Base-by-base conservation (phyloP, 2,329 filamentous ascomycete genomes). In the Colletotrichum lindemuthianum region DNA sequence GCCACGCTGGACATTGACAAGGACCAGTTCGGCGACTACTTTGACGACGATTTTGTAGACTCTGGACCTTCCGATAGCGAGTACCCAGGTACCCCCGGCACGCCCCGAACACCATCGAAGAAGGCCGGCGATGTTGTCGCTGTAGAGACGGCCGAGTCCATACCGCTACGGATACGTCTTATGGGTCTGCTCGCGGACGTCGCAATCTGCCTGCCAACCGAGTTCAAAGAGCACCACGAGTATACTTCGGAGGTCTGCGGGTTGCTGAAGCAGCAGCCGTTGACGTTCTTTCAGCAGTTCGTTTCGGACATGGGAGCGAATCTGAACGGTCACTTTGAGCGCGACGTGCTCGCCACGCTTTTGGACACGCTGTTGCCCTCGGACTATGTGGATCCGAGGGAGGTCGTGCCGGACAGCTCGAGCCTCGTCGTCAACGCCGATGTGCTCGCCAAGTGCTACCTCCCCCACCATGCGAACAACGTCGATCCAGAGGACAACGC, bases 401-500 rank as follows among this genome's bases (percentile, higher is more conserved):
- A 78, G 11, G 74, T 80, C 37, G 76, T 81, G 67, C 70, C 64
- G 3, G 70, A 65, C 6, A 77, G 78, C 41, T 70, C 69, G 1
- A 75, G 76, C 16, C 77, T 81, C 24, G 72, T 74, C 4, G 71
- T 87, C 47, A 82, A 82, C 6, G 71, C 76, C 24, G 70, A 69
- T 7, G 83, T 87, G 67, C 73, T 88, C 45, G 78, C 83, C 71
- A 73, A 80, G 47, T 89, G 88, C 70, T 94, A 88, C 73, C 82
- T 93, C 2, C 86, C 86, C 0, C 88, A 84, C 68, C 81, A 89
- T 0, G 90, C 92, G 1, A 88, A 86, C 63, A 87, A 84, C 0
- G 79, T 84, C 12, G 82, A 81, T 7, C 75, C 84, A 1, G 83
- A 86, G 16, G 90, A 93, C 67, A 94, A 96, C 69, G 88, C 89